Evolutionary conservation across 2,329 filamentous ascomycete species (phyloP).

Genomic region (Periglandula ipomoeae): DNA sequence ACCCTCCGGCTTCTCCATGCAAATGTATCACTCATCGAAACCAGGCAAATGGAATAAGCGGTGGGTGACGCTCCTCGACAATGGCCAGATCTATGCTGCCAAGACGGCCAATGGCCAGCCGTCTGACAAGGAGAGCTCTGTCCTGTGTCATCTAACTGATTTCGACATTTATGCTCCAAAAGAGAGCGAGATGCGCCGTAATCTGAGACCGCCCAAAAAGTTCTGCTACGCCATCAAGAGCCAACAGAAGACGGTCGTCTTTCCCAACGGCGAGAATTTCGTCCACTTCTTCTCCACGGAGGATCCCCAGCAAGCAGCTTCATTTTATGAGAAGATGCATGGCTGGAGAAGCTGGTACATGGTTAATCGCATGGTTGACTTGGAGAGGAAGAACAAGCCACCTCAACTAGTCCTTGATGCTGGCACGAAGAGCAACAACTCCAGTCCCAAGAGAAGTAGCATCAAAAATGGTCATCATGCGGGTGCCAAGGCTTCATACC

Average conservation of each 20-base stretch:
- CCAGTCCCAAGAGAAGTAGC: constrained; percentile 2
- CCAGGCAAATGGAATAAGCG: constrained; percentile 85
- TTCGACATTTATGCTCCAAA: constrained; percentile 85
- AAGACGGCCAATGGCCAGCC: constrained; percentile 58
- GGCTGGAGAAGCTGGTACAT: constrained; percentile 89
- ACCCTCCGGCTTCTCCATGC: constrained; percentile 57
- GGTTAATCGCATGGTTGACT: constrained; percentile 54
- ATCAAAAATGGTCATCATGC: background rate
- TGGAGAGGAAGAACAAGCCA: constrained; percentile 30
- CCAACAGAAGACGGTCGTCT: constrained; percentile 79
- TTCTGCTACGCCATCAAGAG: constrained; percentile 85
- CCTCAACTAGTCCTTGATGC: constrained; percentile 9
- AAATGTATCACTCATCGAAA: constrained; percentile 72
- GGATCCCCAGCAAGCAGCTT: constrained; percentile 55
- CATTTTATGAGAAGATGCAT: constrained; percentile 65
- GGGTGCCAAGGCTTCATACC: background rate
- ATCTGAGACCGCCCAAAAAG: constrained; percentile 75
- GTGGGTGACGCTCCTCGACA: constrained; percentile 62
- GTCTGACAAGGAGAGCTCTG: constrained; percentile 56
- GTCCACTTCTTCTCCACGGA: constrained; percentile 87
- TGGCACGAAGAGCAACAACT: background rate
- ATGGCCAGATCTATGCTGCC: constrained; percentile 62
- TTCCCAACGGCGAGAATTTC: constrained; percentile 73
- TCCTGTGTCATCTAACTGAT: constrained; percentile 78
- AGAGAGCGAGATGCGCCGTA: constrained; percentile 55